Percentiles rank a stretch among this genome's conserved stretches.
Evolutionary conservation across 257 asterid species (phyloP).

Genomic region (Solanum bulbocastanum): DNA sequence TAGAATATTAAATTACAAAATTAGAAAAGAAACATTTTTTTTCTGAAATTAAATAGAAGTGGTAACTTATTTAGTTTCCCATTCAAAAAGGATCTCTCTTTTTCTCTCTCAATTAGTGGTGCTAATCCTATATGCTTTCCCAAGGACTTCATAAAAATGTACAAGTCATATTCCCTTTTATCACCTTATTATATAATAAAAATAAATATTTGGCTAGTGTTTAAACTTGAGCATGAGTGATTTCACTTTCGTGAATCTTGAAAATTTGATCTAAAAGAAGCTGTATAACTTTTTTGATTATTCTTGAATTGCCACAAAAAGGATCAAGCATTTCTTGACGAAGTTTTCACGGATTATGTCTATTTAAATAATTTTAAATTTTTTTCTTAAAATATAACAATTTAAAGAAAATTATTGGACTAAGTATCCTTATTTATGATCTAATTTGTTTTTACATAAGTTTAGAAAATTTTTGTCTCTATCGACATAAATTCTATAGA

Average conservation of each 20-base stretch:
- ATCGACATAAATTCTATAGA: neutral
- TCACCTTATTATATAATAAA: neutral
- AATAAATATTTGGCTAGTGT: neutral
- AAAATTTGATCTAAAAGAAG: neutral
- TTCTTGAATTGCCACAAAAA: constrained; percentile 19
- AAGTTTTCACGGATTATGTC: neutral
- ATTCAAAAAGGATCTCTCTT: neutral
- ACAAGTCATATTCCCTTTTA: neutral
- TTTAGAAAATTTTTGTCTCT: neutral
- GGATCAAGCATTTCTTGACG: constrained; percentile 1
- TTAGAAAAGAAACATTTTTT: neutral
- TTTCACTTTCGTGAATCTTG: neutral
- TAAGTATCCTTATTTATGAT: neutral
- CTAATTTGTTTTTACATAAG: neutral
- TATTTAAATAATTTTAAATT: too few relatives aligned
- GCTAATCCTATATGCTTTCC: neutral
- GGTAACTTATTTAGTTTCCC: neutral
- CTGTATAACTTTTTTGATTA: neutral
- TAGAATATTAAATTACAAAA: neutral
- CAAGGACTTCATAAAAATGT: neutral
- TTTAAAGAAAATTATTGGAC: neutral
- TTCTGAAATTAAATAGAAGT: neutral
- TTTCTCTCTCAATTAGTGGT: neutral
- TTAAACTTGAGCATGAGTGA: neutral
- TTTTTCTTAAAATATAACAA: neutral